phyloP scores from a whole-genome alignment of 2,329 filamentous ascomycete species.

The Sordariomycetes sp. region DNA sequence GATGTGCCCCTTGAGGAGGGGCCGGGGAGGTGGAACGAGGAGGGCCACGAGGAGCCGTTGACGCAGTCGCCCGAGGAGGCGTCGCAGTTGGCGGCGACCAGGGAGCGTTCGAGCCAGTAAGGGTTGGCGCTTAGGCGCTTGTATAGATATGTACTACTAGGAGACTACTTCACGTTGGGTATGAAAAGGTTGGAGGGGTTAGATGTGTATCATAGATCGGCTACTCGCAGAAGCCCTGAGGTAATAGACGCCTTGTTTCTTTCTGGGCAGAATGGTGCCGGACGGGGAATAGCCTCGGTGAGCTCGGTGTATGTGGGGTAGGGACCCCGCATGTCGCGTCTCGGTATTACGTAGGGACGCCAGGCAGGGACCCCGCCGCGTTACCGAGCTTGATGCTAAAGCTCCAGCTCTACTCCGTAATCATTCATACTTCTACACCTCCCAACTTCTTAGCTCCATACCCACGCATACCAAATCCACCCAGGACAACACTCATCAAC shows the following conservation, averaged over 20 bases:
- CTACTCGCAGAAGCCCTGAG: not conserved
- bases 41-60: slow-evolving; percentile 19
- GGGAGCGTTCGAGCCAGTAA: not conserved
- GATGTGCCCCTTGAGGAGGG: slow-evolving; percentile 9
- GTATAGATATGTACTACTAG: not conserved
- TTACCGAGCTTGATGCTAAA: not conserved
- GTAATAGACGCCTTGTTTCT: not conserved
- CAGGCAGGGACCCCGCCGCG: not conserved
- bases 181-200: too few species aligned
- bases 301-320: slow-evolving; percentile 1
- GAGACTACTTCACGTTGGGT: not conserved
- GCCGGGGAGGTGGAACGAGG: slow-evolving; percentile 17
- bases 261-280: not conserved
- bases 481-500: not conserved
- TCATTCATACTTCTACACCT: not conserved
- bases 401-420: too few species aligned
- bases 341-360: not conserved
- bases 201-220: not conserved
- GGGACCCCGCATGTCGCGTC: not conserved
- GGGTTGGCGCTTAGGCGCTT: not conserved
- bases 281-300: not conserved
- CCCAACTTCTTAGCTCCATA: not conserved
- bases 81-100: not conserved
- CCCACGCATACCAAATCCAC: not conserved
- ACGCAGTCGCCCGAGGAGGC: not conserved